Evolutionary conservation across 176 grass and related monocot genomes (phyloP), one percentile per base, ranked within the genome.

Genomic region (Echinochloa phyllopogon): DNA sequence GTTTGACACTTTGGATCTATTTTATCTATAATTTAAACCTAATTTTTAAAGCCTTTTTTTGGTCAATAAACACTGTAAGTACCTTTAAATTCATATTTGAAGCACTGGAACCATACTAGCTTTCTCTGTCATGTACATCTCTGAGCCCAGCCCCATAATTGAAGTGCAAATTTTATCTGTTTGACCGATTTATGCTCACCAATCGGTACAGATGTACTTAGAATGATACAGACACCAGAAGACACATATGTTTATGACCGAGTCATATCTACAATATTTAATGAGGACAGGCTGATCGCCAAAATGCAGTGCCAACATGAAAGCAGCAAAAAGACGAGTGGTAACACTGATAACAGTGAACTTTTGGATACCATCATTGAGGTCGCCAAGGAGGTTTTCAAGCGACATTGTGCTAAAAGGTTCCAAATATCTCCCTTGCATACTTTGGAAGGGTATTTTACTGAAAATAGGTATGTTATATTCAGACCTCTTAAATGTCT

Each of bases 311-410:
- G 59, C 83, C 88, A 93, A 69, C 90, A 92, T 81, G 89, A 84
- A 77, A 88, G 53, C 76, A 77, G 72, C 75, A 86, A 82, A 70
- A 94, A 90, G 74, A 76, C 84, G 44, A 94, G 57, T 52, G 42
- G 17, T 83, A 87, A 76, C 78, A 89, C 72, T 82, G 87, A 86
- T 73, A 92, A 95, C 74, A 88, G 87, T 92, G 96, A 95, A 76
- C 78, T 95, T 80, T 81, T 84, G 72, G 93, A 98, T 80, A 85
- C 72, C 10, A 87, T 98, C 51, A 84, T 93, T 81, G 96, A 95
- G 80, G 85, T 93, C 82, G 88, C 93, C 86, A 98, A 98, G 86
- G 96, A 98, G 80, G 85, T 98, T 59, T 98, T 98, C 91, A 98
- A 90, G 73, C 60, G 76, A 68, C 93, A 95, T 88, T 98, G 96